phyloP scores from a whole-genome alignment of 2,329 filamentous ascomycete genomes.

The Ophiosphaerella herpotricha region DNA sequence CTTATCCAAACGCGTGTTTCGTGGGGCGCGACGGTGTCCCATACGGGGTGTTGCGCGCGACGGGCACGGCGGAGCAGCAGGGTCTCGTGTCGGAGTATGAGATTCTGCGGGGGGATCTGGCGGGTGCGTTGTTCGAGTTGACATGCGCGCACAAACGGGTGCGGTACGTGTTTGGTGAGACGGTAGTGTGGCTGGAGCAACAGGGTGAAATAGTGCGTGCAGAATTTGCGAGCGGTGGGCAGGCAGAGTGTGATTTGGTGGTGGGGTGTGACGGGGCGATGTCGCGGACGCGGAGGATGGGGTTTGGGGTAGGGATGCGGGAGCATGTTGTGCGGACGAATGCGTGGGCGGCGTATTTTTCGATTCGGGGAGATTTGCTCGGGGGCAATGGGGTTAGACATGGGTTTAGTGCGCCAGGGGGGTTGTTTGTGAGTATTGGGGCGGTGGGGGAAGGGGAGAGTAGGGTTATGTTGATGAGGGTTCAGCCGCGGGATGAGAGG shows the following conservation, averaged over 20 bases:
- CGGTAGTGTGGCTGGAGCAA: background rate
- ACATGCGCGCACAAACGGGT: constrained; percentile 16
- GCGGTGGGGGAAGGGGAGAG: constrained; percentile 46
- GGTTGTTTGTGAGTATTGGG: constrained; percentile 33
- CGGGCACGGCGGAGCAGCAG: constrained; percentile 38
- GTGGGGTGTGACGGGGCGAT: constrained; percentile 23
- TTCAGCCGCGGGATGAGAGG: constrained; percentile 32
- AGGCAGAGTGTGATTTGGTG: constrained; percentile 20
- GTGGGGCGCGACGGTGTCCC: constrained; percentile 26
- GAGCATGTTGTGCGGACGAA: too few relatives aligned
- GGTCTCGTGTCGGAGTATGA: constrained; percentile 35
- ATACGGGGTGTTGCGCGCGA: constrained; percentile 33
- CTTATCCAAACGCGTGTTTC: constrained; percentile 32
- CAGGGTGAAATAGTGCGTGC: background rate
- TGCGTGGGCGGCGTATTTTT: too few relatives aligned
- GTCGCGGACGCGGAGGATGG: constrained; percentile 16
- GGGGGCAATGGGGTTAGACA: too few relatives aligned
- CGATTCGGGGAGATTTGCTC: too few relatives aligned
- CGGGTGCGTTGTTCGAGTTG: constrained; percentile 33
- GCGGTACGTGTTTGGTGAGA: background rate
- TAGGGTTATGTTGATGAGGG: constrained; percentile 46
- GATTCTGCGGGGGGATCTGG: constrained; percentile 30
- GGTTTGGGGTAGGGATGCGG: too few relatives aligned
- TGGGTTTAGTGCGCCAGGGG: too few relatives aligned
- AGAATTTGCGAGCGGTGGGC: constrained; percentile 14